Conservation (phyloP, 495 filamentous ascomycete species). For the Aspergillus diversus region DNA sequence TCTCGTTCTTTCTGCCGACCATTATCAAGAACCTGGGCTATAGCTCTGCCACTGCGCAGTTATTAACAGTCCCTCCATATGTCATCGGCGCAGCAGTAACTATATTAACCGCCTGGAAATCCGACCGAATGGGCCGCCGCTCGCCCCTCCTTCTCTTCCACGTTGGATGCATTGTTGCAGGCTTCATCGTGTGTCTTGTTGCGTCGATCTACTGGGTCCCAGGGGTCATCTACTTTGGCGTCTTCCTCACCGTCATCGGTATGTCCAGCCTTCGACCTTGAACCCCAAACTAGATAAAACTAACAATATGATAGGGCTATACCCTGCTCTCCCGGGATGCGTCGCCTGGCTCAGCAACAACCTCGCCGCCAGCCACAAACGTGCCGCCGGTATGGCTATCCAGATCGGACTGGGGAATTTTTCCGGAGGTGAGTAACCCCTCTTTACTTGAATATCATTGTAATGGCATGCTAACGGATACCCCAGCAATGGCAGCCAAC, state of each 20-base stretch:
- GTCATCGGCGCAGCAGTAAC: slow-evolving; percentile 37
- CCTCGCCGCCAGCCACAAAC: slow-evolving; percentile 69
- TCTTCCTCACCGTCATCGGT: slow-evolving; percentile 71
- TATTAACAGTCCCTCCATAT: slow-evolving; percentile 68
- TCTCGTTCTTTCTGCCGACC: slow-evolving; percentile 69
- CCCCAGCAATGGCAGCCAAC: slow-evolving; percentile 68
- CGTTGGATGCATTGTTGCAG: slow-evolving; percentile 59
- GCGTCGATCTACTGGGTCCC: slow-evolving; percentile 50
- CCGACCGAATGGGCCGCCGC: slow-evolving; percentile 62
- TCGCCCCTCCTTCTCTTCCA: slow-evolving; percentile 64
- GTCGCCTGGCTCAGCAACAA: slow-evolving; percentile 75
- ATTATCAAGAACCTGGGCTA: slow-evolving; percentile 71
- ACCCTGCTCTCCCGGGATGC: slow-evolving; percentile 58
- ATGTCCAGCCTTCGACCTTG: slow-evolving; percentile 47
- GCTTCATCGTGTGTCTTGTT: slow-evolving; percentile 61
- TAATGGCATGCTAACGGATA: background rate
- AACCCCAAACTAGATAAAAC: slow-evolving; percentile 33
- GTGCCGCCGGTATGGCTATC: slow-evolving; percentile 72
- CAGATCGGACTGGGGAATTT: slow-evolving; percentile 77
- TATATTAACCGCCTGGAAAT: slow-evolving; percentile 50
- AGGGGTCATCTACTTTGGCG: slow-evolving; percentile 69
- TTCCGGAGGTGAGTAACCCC: slow-evolving; percentile 50
- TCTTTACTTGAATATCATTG: background rate
- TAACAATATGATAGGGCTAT: slow-evolving; percentile 32
- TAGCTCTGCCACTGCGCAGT: slow-evolving; percentile 64